Evolutionary conservation across 2,329 filamentous ascomycete species (phyloP).

Genomic region (Aspergillus fischeri): DNA sequence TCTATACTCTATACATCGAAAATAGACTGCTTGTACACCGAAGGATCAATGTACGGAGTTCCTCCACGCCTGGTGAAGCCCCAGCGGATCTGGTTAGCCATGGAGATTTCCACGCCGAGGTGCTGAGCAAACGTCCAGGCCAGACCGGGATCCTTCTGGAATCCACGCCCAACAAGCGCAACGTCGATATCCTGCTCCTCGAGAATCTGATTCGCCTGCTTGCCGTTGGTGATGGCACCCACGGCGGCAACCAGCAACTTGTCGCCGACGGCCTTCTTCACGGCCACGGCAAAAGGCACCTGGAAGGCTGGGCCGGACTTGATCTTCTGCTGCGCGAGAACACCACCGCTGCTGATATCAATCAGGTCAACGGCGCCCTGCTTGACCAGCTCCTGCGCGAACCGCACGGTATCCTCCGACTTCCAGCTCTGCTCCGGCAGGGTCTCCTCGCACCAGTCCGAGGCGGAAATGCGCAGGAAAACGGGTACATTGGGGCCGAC

Average conservation of each 20-base stretch:
- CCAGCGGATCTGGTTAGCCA: slow-evolving; percentile 69
- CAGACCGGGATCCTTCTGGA: slow-evolving; percentile 77
- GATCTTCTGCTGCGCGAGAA: slow-evolving; percentile 49
- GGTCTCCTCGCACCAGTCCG: slow-evolving; percentile 68
- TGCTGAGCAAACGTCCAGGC: slow-evolving; percentile 70
- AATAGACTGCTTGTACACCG: slow-evolving; percentile 17
- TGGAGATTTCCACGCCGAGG: slow-evolving; percentile 65
- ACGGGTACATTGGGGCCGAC: slow-evolving; percentile 68
- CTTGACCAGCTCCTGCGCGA: slow-evolving; percentile 65
- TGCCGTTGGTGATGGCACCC: slow-evolving; percentile 66
- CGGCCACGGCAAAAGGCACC: slow-evolving; percentile 64
- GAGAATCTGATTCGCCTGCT: slow-evolving; percentile 61
- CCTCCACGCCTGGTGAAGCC: slow-evolving; percentile 39
- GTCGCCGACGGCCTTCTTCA: slow-evolving; percentile 70
- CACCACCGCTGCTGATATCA: slow-evolving; percentile 75
- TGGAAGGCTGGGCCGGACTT: slow-evolving; percentile 63
- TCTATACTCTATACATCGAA: slow-evolving; percentile 14
- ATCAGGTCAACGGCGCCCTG: slow-evolving; percentile 71
- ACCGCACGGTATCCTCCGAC: slow-evolving; percentile 56
- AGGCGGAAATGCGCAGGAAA: slow-evolving; percentile 68
- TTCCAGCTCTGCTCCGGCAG: slow-evolving; percentile 62
- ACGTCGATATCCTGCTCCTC: slow-evolving; percentile 58
- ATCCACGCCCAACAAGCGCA: slow-evolving; percentile 69
- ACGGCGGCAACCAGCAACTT: slow-evolving; percentile 70
- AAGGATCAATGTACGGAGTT: slow-evolving; percentile 17